Conservation (phyloP, 345 rosid genomes). For the Raphanus sativus region DNA sequence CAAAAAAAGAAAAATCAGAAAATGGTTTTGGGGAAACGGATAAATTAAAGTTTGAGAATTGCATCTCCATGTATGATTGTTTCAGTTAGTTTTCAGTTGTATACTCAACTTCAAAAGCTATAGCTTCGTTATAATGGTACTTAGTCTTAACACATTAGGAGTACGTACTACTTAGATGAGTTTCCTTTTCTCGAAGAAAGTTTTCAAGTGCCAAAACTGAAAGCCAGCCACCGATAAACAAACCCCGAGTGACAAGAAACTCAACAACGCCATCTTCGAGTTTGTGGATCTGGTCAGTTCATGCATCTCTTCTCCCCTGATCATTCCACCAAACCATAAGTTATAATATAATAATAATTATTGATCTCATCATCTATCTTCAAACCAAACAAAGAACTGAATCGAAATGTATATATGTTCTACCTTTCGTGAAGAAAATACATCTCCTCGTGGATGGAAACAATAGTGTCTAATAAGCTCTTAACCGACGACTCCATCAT, state of each 20-base stretch:
- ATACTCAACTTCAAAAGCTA: neutral
- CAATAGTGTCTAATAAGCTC: conserved; percentile 59
- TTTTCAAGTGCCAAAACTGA: conserved; percentile 31
- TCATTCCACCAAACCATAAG: neutral
- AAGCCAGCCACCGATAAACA: conserved; percentile 36
- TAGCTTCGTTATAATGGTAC: neutral
- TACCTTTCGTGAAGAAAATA: conserved; percentile 79
- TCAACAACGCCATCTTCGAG: conserved; percentile 33
- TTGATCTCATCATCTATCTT: neutral
- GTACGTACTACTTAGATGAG: neutral
- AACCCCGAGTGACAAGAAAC: conserved; percentile 21
- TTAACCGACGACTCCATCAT: conserved; percentile 70
- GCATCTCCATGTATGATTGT: neutral
- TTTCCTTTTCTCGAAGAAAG: conserved; percentile 18
- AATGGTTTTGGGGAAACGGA: neutral
- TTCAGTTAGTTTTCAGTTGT: conserved; percentile 38
- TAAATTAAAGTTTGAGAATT: neutral
- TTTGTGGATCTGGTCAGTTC: conserved; percentile 34
- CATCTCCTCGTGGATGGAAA: conserved; percentile 73
- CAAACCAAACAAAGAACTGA: neutral
- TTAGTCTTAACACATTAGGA: neutral
- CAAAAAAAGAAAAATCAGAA: neutral
- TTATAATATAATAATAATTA: neutral
- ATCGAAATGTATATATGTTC: neutral
- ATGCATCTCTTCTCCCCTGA: conserved; percentile 33